Base-by-base conservation (phyloP, 768 basidiomycete species). In the Pulveroboletus sp. region DNA sequence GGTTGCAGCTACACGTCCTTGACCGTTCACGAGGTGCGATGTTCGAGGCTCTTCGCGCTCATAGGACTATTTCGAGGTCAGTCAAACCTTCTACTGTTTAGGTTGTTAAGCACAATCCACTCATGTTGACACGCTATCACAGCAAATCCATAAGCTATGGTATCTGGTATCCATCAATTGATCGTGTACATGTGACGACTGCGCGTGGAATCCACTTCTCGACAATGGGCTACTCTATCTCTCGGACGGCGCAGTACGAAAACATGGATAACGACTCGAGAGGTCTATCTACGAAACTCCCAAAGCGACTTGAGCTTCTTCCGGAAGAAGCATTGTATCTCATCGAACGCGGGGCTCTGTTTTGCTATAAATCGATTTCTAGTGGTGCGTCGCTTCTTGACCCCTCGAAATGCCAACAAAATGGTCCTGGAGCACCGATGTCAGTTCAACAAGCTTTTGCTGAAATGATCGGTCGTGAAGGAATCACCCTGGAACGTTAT, bases 241-340 rank as follows among this genome's bases (percentile, higher is more conserved):
- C 86, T 12, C 73, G 85, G 28, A 59, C 68, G 7, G 51, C 66
- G 9, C 45, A 27, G 12, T n/a, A 65, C 1, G 67, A 73, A 26
- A 63, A 69, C 24, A 65, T 66, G n/a, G 51, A 60, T 2, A n/a
- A 38, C 18, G 41, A 33, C 2, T 28, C 21, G 27, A 21, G 8
- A 10, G 42, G 15, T 6, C 18, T 10, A 27, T 38, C 44, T 24
- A 57, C 67, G 37, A 85, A 80, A 59, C 49, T 70, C 2, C 76
- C 79, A 12, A 90, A 85, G 65, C 72, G 83, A 26, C 71, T 91
- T 15, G 93, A 97, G 61, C 75, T 99, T 0, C 76, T 99, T 2
- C 96, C 96, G 0, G 96, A 99, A 70, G 96, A 99, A 71, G 82
- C 91, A 0, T 76, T 99, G 15, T 98, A 97, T 72, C 79, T 98